phyloP scores from a whole-genome alignment of 108 stramenopile genomes.

The Hondaea fermentalgiana region DNA sequence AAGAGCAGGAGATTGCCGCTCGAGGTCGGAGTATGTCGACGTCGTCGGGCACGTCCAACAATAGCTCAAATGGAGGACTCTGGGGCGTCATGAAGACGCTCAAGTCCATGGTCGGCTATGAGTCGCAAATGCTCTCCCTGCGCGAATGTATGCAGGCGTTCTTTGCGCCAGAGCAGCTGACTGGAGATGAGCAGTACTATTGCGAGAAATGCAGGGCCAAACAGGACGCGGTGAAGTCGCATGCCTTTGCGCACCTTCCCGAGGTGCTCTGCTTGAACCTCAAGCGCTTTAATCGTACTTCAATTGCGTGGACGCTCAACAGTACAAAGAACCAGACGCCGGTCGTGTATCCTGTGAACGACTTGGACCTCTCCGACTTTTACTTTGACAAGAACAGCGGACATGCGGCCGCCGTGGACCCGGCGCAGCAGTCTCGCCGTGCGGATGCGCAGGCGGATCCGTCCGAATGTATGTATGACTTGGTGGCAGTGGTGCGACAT shows the following conservation, averaged over 20 bases:
- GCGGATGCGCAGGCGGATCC: not conserved
- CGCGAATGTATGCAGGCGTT: constrained; percentile 68
- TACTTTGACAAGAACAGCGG: not conserved
- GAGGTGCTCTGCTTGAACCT: constrained; percentile 89
- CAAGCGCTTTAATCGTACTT: constrained; percentile 67
- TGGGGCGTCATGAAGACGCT: not conserved
- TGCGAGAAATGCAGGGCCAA: constrained; percentile 87
- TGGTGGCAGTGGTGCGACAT: not conserved
- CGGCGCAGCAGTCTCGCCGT: not conserved
- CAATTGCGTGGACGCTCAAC: not conserved
- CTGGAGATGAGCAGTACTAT: constrained; percentile 89
- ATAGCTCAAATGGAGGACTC: not conserved
- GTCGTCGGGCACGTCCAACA: not conserved
- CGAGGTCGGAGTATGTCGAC: not conserved
- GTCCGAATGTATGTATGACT: not conserved
- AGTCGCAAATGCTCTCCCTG: constrained; percentile 29
- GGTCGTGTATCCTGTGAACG: not conserved
- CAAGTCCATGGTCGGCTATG: not conserved
- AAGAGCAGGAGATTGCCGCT: not conserved
- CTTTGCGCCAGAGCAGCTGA: constrained; percentile 85
- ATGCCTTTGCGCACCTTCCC: constrained; percentile 77
- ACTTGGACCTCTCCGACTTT: not conserved
- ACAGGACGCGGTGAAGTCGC: constrained; percentile 83
- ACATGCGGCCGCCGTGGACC: not conserved
- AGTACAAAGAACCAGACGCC: not conserved